phyloP scores from a whole-genome alignment of 2,329 filamentous ascomycete genomes.

The Stromatinia cepivora region DNA sequence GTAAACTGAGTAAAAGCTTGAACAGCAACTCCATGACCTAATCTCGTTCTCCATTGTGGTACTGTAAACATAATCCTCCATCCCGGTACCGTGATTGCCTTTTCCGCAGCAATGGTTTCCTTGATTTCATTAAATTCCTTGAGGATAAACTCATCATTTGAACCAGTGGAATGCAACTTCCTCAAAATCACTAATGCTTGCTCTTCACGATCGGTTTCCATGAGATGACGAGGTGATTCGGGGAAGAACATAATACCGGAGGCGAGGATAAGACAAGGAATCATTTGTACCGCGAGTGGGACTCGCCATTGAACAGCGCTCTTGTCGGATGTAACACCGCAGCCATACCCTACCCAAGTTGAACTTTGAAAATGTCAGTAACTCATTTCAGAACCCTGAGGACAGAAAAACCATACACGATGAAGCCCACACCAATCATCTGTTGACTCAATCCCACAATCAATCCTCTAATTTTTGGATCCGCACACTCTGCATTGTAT shows the following conservation, averaged over 20 bases:
- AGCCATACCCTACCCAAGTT: slow-evolving; percentile 60
- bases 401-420: slow-evolving; percentile 29
- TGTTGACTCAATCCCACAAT: slow-evolving; percentile 64
- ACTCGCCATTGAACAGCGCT: slow-evolving; percentile 36
- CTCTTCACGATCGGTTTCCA: slow-evolving; percentile 66
- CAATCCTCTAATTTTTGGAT: slow-evolving; percentile 61
- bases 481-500: slow-evolving; percentile 65
- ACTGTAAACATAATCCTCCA: slow-evolving; percentile 60
- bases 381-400: neutral
- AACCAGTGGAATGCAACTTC: slow-evolving; percentile 67
- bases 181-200: slow-evolving; percentile 67
- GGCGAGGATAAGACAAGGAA: slow-evolving; percentile 62
- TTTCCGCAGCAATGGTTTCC: slow-evolving; percentile 60
- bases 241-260: slow-evolving; percentile 70
- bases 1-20: slow-evolving; percentile 67
- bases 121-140: slow-evolving; percentile 61
- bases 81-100: slow-evolving; percentile 52
- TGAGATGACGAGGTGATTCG: slow-evolving; percentile 72
- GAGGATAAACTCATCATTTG: slow-evolving; percentile 58
- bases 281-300: slow-evolving; percentile 55
- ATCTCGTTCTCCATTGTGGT: slow-evolving; percentile 59
- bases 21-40: slow-evolving; percentile 60
- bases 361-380: slow-evolving; percentile 43
- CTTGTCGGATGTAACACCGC: slow-evolving; percentile 26
- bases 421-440: slow-evolving; percentile 62